Evolutionary conservation across 2,329 filamentous ascomycete species (phyloP), one percentile per base, ranked within the genome.

Genomic region (Arthrocladium fulminans): DNA sequence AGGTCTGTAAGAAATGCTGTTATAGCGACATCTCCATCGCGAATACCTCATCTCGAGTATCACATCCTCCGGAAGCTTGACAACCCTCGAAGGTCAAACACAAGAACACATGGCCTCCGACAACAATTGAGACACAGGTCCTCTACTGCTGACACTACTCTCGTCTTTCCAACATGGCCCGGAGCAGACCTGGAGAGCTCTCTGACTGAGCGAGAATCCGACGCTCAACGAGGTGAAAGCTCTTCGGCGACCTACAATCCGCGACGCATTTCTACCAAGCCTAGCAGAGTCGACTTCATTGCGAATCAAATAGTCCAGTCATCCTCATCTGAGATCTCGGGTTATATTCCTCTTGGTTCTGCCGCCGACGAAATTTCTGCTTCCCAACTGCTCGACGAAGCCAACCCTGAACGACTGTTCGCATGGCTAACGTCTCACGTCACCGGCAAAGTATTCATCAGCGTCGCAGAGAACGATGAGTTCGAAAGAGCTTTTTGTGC

Each of bases 401-500:
- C 59, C 22, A 65, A 71, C 46, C 68, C 69, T 2, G 64, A 69
- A 38, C 65, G 63, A 45, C 60, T 71, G 19, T 62, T 71, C 53
- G 51, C 62, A 34, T 62, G 61, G 5, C 51, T 71, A 50, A 54
- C 57, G 9, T 57, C 66, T 39, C 60, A 61, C 45, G 56, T 57
- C 54, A 67, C 42, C 57, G 60, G 46, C 19, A 40, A 49, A 23
- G 51, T 35, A 24, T 56, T 59, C 42, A 32, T 59, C 39, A 29
- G 42, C 22, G 42, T 47, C 23, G 54, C 58, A 15, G 42, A 46
- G 25, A 45, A 56, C 39, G 48, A 51, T 13, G 38, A 52, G 13
- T 59, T 57, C 50, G 50, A 54, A 23, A 35, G 49, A 32, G 73
- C 84, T 8, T 62, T 89, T 24, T 73, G 74, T 27, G 70, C 73